Conservation (phyloP, 305 asterid genomes). For the Plantago coronopus region DNA sequence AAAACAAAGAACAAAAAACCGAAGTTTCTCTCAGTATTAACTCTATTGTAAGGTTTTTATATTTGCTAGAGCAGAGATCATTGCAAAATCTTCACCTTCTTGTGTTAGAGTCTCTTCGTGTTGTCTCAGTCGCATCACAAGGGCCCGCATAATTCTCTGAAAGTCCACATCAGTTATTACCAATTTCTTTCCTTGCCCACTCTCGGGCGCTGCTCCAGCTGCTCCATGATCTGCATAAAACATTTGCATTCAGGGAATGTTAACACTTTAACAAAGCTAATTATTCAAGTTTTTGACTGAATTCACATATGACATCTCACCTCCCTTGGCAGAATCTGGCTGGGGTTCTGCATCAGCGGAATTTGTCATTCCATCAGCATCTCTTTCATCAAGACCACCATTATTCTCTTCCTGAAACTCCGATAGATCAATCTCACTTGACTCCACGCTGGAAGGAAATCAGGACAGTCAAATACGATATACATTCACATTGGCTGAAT, state of each 20-base stretch:
- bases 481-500: conserved; percentile 13
- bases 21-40: neutral
- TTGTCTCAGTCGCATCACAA: conserved; percentile 45
- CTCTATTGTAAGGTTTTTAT: neutral
- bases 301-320: conserved; percentile 18
- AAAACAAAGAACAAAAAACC: neutral
- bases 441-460: conserved; percentile 72
- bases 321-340: conserved; percentile 35
- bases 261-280: conserved; percentile 9
- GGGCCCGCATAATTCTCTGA: conserved; percentile 64
- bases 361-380: conserved; percentile 32
- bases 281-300: neutral
- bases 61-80: neutral
- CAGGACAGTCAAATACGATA: conserved; percentile 14
- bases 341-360: conserved; percentile 38
- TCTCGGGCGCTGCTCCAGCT: conserved; percentile 39
- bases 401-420: conserved; percentile 76
- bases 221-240: conserved; percentile 41
- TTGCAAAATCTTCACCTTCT: conserved; percentile 35
- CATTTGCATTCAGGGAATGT: neutral
- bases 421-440: conserved; percentile 85
- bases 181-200: conserved; percentile 64
- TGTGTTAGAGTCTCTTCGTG: conserved; percentile 34
- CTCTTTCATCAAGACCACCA: conserved; percentile 35
- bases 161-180: conserved; percentile 72